A percentile compares a stretch with the other conserved stretches of the same genome.
Conservation (phyloP, 495 filamentous ascomycete species). For the Trichoderma parareesei region DNA sequence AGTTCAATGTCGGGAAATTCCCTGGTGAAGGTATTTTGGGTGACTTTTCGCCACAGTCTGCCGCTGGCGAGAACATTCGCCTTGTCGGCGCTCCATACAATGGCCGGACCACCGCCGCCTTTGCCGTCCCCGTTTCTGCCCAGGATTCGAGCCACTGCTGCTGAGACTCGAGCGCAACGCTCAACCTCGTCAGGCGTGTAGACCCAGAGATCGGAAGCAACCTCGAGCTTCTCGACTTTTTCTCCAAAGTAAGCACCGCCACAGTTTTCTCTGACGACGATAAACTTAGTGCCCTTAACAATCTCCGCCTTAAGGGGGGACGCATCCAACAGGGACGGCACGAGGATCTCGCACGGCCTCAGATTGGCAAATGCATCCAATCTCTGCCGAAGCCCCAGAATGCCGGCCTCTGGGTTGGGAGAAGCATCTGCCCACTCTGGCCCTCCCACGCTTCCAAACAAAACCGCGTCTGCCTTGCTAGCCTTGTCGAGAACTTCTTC, state of each 20-base stretch:
- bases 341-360: slow-evolving; percentile 37
- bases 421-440: slow-evolving; percentile 42
- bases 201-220: slow-evolving; percentile 43
- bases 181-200: slow-evolving; percentile 40
- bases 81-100: slow-evolving; percentile 32
- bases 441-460: slow-evolving; percentile 43
- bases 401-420: slow-evolving; percentile 37
- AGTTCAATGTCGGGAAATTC: slow-evolving; percentile 43
- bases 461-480: slow-evolving; percentile 36
- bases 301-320: slow-evolving; percentile 39
- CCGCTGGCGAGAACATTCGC: slow-evolving; percentile 45
- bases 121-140: slow-evolving; percentile 20
- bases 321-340: slow-evolving; percentile 32
- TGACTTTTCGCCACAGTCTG: slow-evolving; percentile 41
- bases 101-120: slow-evolving; percentile 18
- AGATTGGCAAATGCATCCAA: slow-evolving; percentile 47
- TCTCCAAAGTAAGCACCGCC: slow-evolving; percentile 46
- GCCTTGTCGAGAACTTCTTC: slow-evolving; percentile 37
- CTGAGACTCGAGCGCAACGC: slow-evolving; percentile 39
- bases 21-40: slow-evolving; percentile 35
- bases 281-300: slow-evolving; percentile 41
- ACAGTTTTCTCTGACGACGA: slow-evolving; percentile 44
- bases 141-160: slow-evolving; percentile 37
- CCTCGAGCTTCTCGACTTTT: slow-evolving; percentile 39
- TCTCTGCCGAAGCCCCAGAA: slow-evolving; percentile 36